A percentile compares a stretch with the other conserved stretches of the same genome.
Evolutionary conservation across 1,284 basidiomycete genomes (phyloP).

Genomic region (Stygiomarasmius scandens): DNA sequence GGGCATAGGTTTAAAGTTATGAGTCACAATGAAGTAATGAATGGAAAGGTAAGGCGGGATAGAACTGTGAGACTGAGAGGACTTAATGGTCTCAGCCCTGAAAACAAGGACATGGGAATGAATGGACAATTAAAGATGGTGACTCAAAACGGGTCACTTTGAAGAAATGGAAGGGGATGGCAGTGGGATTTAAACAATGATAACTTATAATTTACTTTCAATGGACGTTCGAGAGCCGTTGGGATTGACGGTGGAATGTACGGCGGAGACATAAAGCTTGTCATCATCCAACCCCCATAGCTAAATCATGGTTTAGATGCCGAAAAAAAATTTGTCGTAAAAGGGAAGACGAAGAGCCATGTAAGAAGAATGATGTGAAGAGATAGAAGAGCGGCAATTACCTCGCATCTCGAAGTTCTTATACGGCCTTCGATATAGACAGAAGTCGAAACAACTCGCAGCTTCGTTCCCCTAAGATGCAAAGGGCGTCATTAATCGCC

Average conservation of each 20-base stretch:
- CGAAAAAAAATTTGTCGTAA: no score
- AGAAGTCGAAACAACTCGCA: constrained; percentile 45
- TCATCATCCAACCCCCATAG: constrained; percentile 17
- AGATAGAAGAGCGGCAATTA: constrained; percentile 23
- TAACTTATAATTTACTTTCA: not conserved
- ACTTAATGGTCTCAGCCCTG: no score
- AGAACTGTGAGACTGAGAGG: no score
- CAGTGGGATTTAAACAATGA: not conserved
- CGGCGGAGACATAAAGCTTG: constrained; percentile 45
- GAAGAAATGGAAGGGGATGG: no score
- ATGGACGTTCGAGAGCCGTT: not conserved
- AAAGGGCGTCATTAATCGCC: no score
- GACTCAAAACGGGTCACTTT: no score
- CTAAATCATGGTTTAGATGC: not conserved
- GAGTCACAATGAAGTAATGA: no score
- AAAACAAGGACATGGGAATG: no score
- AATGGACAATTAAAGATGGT: no score
- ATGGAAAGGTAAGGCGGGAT: no score
- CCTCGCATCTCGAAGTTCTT: constrained; percentile 50
- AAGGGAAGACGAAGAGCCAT: not conserved
- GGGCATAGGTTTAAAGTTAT: no score
- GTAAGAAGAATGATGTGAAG: not conserved
- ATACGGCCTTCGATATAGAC: constrained; percentile 44
- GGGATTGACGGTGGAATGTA: constrained; percentile 38
- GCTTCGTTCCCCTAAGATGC: constrained; percentile 40